Conservation (phyloP, 106 monocot genomes). For the Dendrobium chrysotoxum region DNA sequence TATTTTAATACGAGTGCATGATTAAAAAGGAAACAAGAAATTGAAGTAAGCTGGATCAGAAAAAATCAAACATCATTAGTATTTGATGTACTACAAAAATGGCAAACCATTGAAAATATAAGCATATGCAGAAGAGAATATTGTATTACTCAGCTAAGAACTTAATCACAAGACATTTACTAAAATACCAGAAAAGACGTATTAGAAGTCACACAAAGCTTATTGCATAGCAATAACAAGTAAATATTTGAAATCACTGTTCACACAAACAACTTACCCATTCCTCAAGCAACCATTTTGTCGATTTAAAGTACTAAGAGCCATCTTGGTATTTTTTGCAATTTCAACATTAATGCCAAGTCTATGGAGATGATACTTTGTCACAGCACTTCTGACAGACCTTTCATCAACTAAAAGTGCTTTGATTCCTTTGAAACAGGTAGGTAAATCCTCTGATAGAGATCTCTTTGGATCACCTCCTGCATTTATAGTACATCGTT, state of each 20-base stretch:
- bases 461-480: constrained; percentile 32
- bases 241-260: too few species aligned
- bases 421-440: constrained; percentile 57
- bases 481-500: constrained; percentile 20
- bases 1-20: background rate
- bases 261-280: constrained; percentile 31
- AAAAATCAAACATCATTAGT: too few species aligned
- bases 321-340: constrained; percentile 29
- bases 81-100: background rate
- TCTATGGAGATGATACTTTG: constrained; percentile 77
- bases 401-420: constrained; percentile 59
- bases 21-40: background rate
- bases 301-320: constrained; percentile 24
- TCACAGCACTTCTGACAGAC: constrained; percentile 75
- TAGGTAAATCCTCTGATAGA: constrained; percentile 43
- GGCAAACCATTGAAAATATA: background rate
- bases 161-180: too few species aligned
- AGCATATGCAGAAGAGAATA: background rate
- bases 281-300: constrained; percentile 43
- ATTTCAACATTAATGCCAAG: constrained; percentile 66
- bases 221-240: background rate
- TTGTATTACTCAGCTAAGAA: too few species aligned
- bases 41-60: background rate
- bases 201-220: background rate
- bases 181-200: too few species aligned